Percentiles rank a stretch among this genome's conserved stretches.
Conservation (phyloP, 352 stramenopile genomes). For the Phytophthora meadii region DNA sequence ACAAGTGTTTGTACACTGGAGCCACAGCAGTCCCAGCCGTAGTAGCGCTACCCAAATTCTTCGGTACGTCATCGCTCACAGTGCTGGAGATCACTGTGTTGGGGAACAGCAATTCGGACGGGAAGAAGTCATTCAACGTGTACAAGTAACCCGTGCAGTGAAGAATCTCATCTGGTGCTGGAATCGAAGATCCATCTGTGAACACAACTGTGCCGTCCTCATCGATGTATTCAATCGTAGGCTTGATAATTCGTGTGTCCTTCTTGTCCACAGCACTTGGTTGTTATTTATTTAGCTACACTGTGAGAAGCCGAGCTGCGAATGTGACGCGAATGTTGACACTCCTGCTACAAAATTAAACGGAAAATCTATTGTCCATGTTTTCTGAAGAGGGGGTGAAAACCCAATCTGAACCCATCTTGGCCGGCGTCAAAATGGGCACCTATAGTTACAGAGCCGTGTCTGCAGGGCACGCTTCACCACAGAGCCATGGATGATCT, state of each 20-base stretch:
- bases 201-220: slow-evolving; percentile 55
- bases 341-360: too few relatives aligned
- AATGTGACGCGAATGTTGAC: too few relatives aligned
- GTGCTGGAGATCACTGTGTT: slow-evolving; percentile 11
- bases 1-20: slow-evolving; percentile 70
- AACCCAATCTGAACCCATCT: too few relatives aligned
- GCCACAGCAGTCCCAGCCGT: slow-evolving; percentile 45
- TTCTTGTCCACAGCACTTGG: slow-evolving; percentile 20
- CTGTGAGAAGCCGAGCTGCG: too few relatives aligned
- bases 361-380: too few relatives aligned
- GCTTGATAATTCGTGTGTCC: slow-evolving; percentile 57
- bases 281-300: too few relatives aligned
- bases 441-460: too few relatives aligned
- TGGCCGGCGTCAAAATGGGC: too few relatives aligned
- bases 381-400: too few relatives aligned
- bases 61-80: slow-evolving; percentile 24
- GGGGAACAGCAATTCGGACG: slow-evolving; percentile 49
- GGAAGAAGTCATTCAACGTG: slow-evolving; percentile 56
- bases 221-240: slow-evolving; percentile 48
- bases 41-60: slow-evolving; percentile 37
- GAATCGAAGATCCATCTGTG: slow-evolving; percentile 49
- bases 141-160: slow-evolving; percentile 78
- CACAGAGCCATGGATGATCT: too few relatives aligned
- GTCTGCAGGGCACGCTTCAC: too few relatives aligned
- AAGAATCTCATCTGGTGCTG: slow-evolving; percentile 67